Evolutionary conservation across 495 filamentous ascomycete species (phyloP).

Genomic region (Penicillium alfredii): DNA sequence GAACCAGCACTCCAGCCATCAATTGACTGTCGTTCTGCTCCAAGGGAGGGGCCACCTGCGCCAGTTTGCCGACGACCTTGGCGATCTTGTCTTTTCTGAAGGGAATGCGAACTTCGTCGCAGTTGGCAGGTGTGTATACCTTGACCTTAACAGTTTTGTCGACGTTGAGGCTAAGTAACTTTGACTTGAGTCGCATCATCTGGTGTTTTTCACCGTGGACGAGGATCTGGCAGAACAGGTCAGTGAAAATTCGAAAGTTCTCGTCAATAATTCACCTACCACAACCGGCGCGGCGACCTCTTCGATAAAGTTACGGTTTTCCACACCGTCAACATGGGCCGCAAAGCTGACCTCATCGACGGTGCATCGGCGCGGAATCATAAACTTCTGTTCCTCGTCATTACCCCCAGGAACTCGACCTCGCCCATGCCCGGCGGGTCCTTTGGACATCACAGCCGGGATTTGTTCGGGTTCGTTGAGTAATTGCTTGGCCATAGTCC

Average conservation of each 20-base stretch:
- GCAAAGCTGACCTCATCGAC: constrained; percentile 92
- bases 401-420: constrained; percentile 43
- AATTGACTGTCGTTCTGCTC: constrained; percentile 48
- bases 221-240: constrained; percentile 56
- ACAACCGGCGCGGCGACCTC: constrained; percentile 87
- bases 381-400: constrained; percentile 66
- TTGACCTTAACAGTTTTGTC: constrained; percentile 75
- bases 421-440: constrained; percentile 50
- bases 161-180: constrained; percentile 82
- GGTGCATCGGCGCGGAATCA: constrained; percentile 88
- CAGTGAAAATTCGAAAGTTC: background rate
- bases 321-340: constrained; percentile 92
- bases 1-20: constrained; percentile 84
- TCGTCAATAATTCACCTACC: constrained; percentile 46
- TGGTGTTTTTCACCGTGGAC: constrained; percentile 97
- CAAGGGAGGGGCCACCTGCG: constrained; percentile 63
- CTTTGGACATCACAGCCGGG: constrained; percentile 79
- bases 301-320: constrained; percentile 93
- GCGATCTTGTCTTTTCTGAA: constrained; percentile 95
- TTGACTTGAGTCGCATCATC: constrained; percentile 95
- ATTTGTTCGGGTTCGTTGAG: constrained; percentile 91
- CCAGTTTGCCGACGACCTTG: constrained; percentile 92
- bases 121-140: constrained; percentile 88
- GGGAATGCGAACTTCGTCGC: constrained; percentile 89
- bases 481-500: constrained; percentile 94